Percentiles rank a stretch among this genome's conserved stretches.
These are phyloP conservation scores for Massariosphaeria phaeospora DNA, from an alignment of 495 filamentous ascomycete genomes.

Conservation along the genomic window DNA sequence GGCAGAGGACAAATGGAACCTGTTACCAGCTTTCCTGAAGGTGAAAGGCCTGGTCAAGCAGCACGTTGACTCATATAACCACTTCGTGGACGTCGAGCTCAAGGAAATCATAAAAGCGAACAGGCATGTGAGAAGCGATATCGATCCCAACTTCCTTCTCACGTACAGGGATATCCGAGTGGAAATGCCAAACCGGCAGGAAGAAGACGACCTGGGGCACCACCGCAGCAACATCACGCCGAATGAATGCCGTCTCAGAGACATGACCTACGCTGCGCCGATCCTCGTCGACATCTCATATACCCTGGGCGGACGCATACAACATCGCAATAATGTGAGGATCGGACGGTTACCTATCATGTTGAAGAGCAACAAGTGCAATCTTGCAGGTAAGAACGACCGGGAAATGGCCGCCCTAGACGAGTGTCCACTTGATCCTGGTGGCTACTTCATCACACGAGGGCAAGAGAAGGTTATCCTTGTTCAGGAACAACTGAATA, in stretches of 20 bases:
- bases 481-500: constrained; percentile 96
- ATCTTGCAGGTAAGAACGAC: constrained; percentile 71
- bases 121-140: constrained; percentile 76
- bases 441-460: constrained; percentile 88
- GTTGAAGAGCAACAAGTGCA: constrained; percentile 91
- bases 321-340: constrained; percentile 62
- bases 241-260: constrained; percentile 90
- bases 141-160: constrained; percentile 79
- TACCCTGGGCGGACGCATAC: constrained; percentile 64
- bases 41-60: constrained; percentile 95
- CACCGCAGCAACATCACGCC: constrained; percentile 61
- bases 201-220: constrained; percentile 60
- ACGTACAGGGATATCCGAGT: constrained; percentile 86
- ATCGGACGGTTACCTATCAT: constrained; percentile 94
- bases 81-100: constrained; percentile 88
- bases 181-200: constrained; percentile 67
- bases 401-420: constrained; percentile 79
- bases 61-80: constrained; percentile 98
- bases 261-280: constrained; percentile 91
- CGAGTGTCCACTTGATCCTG: constrained; percentile 92
- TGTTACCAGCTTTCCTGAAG: constrained; percentile 92
- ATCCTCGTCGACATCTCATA: constrained; percentile 87
- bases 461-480: constrained; percentile 95
- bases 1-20: constrained; percentile 89
- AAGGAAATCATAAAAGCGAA: constrained; percentile 94